Conservation (phyloP, 176 grass and related monocot genomes). For the Zea mays region DNA sequence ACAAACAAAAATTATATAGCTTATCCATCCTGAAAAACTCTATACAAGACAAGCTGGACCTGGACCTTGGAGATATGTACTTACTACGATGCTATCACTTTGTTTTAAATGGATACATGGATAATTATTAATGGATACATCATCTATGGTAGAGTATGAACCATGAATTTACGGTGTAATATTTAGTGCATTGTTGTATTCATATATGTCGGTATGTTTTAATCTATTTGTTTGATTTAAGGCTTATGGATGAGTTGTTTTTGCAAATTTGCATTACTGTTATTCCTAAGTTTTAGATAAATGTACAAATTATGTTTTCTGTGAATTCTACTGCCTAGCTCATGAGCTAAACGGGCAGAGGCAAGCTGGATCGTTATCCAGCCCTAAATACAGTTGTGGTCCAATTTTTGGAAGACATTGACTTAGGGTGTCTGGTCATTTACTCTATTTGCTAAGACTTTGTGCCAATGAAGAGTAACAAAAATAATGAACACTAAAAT, state of each 20-base stretch:
- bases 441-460: too few species aligned
- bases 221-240: neutral
- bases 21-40: slow-evolving; percentile 3
- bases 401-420: neutral
- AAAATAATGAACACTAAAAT: too few species aligned
- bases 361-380: neutral
- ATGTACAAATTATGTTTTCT: neutral
- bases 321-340: neutral
- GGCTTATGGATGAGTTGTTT: neutral
- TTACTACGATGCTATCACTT: neutral
- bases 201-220: neutral
- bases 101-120: neutral
- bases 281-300: neutral
- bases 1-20: neutral
- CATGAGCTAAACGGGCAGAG: neutral
- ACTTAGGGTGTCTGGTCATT: too few species aligned
- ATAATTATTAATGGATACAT: neutral
- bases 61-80: neutral
- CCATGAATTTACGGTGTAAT: neutral
- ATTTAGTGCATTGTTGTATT: neutral
- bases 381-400: neutral
- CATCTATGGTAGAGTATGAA: neutral
- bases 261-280: neutral
- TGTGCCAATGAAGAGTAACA: too few species aligned
- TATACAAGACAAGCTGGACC: neutral